These are phyloP conservation scores for Marasmius fiardii DNA, from an alignment of 1,284 basidiomycete genomes.

Conservation along the genomic window DNA sequence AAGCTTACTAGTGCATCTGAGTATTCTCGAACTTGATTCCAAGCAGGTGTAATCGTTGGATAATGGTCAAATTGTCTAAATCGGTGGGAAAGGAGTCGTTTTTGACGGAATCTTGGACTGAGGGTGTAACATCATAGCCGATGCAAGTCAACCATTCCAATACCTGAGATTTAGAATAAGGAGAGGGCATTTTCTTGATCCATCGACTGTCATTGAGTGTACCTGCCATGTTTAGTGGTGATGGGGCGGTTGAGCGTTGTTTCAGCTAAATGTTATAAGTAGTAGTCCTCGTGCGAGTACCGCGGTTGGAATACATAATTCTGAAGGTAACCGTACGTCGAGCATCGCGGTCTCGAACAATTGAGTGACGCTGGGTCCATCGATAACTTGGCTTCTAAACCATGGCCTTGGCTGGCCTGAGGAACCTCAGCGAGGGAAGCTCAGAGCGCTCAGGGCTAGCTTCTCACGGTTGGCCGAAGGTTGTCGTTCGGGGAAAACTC, in stretches of 20 bases:
- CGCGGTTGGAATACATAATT: too few species aligned
- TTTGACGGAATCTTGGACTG: background rate
- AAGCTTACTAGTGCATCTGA: conserved; percentile 21
- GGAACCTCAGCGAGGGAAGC: too few species aligned
- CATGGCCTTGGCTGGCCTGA: too few species aligned
- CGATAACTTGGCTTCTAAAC: too few species aligned
- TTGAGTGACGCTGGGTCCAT: too few species aligned
- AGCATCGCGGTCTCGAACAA: too few species aligned
- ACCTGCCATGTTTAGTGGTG: background rate
- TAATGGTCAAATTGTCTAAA: conserved; percentile 15
- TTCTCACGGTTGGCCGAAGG: too few species aligned
- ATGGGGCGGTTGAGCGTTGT: background rate
- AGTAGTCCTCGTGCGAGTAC: too few species aligned
- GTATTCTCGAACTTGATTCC: conserved; percentile 20
- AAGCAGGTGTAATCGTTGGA: conserved; percentile 17
- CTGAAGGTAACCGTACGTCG: too few species aligned
- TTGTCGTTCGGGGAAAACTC: too few species aligned
- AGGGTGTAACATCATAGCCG: background rate
- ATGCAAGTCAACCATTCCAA: background rate
- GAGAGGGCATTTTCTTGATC: conserved; percentile 5
- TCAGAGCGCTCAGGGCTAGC: too few species aligned
- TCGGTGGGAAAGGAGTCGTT: conserved; percentile 13
- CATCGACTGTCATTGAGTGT: background rate
- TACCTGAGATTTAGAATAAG: conserved; percentile 1
- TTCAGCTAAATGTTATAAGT: too few species aligned